Conservation (phyloP, 805 yeast species). For the Candida coquimbonensis region DNA sequence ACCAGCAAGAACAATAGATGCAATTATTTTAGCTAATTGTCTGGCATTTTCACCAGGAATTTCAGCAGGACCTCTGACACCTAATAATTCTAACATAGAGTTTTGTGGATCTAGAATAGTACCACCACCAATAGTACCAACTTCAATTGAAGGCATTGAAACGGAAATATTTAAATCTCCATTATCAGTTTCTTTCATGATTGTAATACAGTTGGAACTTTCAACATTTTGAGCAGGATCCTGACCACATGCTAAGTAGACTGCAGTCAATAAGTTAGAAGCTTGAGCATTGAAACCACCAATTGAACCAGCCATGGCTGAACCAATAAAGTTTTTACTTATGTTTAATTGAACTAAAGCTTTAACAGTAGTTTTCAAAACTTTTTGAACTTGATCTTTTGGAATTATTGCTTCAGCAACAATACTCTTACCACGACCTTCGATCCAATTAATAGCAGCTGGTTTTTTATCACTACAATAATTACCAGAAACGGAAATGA, state of each 20-base stretch:
- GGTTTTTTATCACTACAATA: slow-evolving; percentile 97
- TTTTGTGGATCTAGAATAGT: slow-evolving; percentile 96
- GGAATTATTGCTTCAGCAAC: slow-evolving; percentile 96
- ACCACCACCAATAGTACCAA: slow-evolving; percentile 99
- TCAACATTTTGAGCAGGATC: slow-evolving; percentile 99
- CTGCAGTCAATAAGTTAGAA: slow-evolving; percentile 92
- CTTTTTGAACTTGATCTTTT: slow-evolving; percentile 67
- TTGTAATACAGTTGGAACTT: slow-evolving; percentile 93
- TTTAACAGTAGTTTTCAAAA: slow-evolving; percentile 86
- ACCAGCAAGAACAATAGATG: slow-evolving; percentile 92
- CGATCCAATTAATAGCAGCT: slow-evolving; percentile 98
- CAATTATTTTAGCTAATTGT: slow-evolving; percentile 86
- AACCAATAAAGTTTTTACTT: slow-evolving; percentile 86
- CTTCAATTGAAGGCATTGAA: slow-evolving; percentile 99
- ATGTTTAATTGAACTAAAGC: slow-evolving; percentile 87
- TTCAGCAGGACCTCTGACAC: slow-evolving; percentile 92
- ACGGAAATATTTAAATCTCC: slow-evolving; percentile 89
- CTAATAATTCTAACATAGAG: slow-evolving; percentile 89
- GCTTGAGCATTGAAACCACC: slow-evolving; percentile 99
- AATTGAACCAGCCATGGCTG: slow-evolving; percentile 96
- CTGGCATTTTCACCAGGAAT: slow-evolving; percentile 93
- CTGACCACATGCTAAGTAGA: slow-evolving; percentile 92
- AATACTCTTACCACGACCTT: slow-evolving; percentile 97
- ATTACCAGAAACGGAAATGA: slow-evolving; percentile 92
- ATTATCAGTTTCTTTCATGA: slow-evolving; percentile 69